Evolutionary conservation across 495 filamentous ascomycete genomes (phyloP), one percentile per base, ranked within the genome.

Genomic region (Cladorrhinum samala): DNA sequence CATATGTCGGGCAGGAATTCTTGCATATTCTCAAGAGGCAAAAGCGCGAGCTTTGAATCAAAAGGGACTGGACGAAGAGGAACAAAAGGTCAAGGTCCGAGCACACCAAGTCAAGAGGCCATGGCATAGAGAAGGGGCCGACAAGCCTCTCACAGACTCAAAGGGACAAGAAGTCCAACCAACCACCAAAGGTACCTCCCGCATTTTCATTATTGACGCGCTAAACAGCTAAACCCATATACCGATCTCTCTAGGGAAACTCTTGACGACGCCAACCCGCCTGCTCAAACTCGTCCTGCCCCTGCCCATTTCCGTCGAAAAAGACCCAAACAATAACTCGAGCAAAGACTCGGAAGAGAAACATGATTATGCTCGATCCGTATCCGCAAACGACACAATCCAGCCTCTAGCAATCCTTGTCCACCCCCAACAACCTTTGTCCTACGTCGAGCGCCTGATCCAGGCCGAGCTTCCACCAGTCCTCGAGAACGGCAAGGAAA

Each of bases 371-470:
- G 60, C 61, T 43, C 60, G 70, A 8, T 60, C 68, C 24, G 58
- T 74, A 11, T 68, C 70, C 7, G 68, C 68, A 46, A 77, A 87
- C 54, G 71, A 79, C 21, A 78, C 78, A 70, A 78, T 89, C 24
- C 88, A 93, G 64, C 88, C 91, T 0, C 80, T 96, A 6, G 90
- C 91, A 6, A 81, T 97, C 1, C 81, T 97, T 6, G 77, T 96
- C 5, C 91, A 97, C 67, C 89, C 92, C 0, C 88, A 93, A 58
- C 91, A 97, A 66, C 91, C 92, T 0, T 76, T 97, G 14, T 95
- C 90, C 23, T 94, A 95, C 67, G 83, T 96, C 38, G 90, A 95
- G 67, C 85, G 87, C 2, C 73, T 97, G 2, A 89, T 96, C 55
- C 92, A 96, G 68, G 83, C 89, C 54, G 91, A 96, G 67, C 63